Evolutionary conservation across 495 filamentous ascomycete species (phyloP), one percentile per base, ranked within the genome.

Genomic region (Talaromyces wortmannii): DNA sequence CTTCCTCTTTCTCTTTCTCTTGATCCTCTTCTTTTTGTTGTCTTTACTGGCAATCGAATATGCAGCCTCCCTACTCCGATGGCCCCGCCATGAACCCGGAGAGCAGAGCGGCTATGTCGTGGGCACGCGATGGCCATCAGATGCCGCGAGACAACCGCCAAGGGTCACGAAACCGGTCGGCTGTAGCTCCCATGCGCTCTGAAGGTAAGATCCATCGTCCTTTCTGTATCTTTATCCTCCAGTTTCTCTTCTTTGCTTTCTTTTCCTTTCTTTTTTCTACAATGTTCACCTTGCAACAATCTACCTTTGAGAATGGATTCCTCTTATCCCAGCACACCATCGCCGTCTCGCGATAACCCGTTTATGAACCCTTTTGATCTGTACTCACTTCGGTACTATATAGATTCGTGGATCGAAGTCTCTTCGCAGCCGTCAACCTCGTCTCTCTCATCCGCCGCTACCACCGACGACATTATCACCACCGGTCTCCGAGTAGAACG

Each of bases 351-450:
- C n/a, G 52, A 45, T 67, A 58, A 36, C 61, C 53, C 51, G 59
- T 61, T 17, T 63, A 72, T 57, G 60, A 75, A 31, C 13, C 52
- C 52, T n/a, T 51, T 50, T 32, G 48, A 50, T 50, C 76, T 78
- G 72, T 80, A 79, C 75, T 79, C 76, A 81, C 71, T 76, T 40
- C 71, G 64, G 31, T 66, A 78, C 64, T 78, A 75, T 62, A 64
- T 81, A 92, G 94, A 97, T 72, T 97, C 92, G 2, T 98, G 94
- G 94, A 84, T 98, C 65, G 94, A 98, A 68, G 84, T 98, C 54
- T 80, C 89, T 46, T 97, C 94, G 2, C 90, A 95, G 55, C 90
- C 92, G 17, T 96, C 92, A 1, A 92, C 92, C 8, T 95, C 94
- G 12, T 88, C 84, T 31, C 74, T 94, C n/a, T 96, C 92, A 11